phyloP scores from a whole-genome alignment of 306 rosid genomes.

The Pterocarpus santalinus region DNA sequence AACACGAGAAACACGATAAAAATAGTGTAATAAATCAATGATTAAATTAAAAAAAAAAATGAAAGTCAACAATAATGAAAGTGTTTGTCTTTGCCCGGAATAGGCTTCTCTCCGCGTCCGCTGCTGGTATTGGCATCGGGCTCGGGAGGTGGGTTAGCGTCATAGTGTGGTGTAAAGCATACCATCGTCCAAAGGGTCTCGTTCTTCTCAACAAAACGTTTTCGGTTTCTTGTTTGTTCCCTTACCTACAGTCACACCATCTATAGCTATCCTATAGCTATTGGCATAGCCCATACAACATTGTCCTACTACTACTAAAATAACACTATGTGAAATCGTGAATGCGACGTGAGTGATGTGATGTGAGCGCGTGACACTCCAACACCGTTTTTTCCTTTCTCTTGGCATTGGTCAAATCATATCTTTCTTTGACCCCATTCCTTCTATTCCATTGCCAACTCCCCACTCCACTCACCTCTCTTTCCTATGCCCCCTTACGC shows the following conservation, averaged over 20 bases:
- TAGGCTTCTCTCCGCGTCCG: background rate
- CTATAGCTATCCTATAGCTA: background rate
- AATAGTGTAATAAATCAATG: background rate
- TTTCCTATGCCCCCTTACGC: constrained; percentile 59
- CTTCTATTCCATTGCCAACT: constrained; percentile 43
- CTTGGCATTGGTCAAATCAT: constrained; percentile 61
- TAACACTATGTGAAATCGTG: background rate
- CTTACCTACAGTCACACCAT: background rate
- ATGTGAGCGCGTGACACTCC: constrained; percentile 16
- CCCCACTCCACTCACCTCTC: constrained; percentile 24
- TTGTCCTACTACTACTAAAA: background rate
- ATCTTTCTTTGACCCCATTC: constrained; percentile 41
- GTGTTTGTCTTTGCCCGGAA: constrained; percentile 31
- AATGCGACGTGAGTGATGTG: constrained; percentile 41
- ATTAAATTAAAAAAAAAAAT: too few relatives aligned
- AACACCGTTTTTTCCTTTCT: constrained; percentile 27
- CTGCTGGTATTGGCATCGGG: background rate
- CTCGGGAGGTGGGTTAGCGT: background rate
- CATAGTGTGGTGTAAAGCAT: background rate
- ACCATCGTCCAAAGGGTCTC: background rate
- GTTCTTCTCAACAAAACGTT: constrained; percentile 37
- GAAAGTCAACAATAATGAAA: constrained; percentile 33
- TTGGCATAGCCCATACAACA: background rate
- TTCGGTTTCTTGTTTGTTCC: constrained; percentile 37
- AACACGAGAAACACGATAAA: background rate